These are phyloP conservation scores for Hypoxylon fragiforme DNA, from an alignment of 495 filamentous ascomycete species.

Conservation along the genomic window DNA sequence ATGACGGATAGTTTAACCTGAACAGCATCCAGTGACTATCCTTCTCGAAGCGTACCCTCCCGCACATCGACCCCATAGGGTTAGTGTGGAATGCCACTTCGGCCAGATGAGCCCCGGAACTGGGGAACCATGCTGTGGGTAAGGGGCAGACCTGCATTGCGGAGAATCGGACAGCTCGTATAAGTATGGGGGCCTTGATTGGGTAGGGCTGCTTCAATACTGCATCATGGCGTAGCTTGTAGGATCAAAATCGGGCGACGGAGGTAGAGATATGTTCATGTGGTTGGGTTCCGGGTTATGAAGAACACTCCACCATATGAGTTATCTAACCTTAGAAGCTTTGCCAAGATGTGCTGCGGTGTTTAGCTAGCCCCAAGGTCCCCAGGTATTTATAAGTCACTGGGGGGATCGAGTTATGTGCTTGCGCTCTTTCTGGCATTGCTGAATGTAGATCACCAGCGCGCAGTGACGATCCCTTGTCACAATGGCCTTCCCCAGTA, in stretches of 20 bases:
- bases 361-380: not conserved
- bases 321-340: conserved; percentile 11
- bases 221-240: conserved; percentile 6
- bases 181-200: not conserved
- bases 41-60: conserved; percentile 1
- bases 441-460: conserved; percentile 15
- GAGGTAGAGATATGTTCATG: not conserved
- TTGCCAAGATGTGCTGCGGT: not conserved
- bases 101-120: conserved; percentile 16
- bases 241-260: conserved; percentile 5
- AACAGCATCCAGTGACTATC: not conserved
- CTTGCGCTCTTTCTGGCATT: not conserved
- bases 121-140: not conserved
- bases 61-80: conserved; percentile 24
- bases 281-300: conserved; percentile 10
- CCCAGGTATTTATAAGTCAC: conserved; percentile 10
- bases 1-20: conserved; percentile 15
- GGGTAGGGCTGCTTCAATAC: conserved; percentile 1
- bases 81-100: conserved; percentile 1
- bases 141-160: not conserved
- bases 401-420: not conserved
- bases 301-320: conserved; percentile 8
- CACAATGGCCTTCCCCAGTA: conserved; percentile 20
- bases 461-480: conserved; percentile 4
- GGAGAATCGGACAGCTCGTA: conserved; percentile 4